Conservation (phyloP, 345 rosid species). For the Eucalyptus marginata region DNA sequence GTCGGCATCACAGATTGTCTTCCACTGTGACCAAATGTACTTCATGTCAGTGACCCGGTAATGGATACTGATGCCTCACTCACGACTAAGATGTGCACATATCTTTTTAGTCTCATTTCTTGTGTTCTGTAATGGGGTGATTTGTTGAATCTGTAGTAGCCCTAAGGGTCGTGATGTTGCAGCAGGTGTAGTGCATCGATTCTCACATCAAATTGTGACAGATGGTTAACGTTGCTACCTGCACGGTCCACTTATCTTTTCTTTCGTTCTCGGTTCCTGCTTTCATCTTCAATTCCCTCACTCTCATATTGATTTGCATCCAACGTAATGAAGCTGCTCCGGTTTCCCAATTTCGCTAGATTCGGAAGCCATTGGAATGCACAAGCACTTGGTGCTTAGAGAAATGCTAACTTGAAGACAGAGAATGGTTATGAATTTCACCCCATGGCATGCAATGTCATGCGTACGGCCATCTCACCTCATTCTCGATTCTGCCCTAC, state of each 20-base stretch:
- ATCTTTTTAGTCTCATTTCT: neutral
- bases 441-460: neutral
- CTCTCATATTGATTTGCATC: neutral
- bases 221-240: neutral
- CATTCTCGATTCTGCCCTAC: neutral
- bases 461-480: neutral
- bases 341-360: neutral
- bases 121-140: neutral
- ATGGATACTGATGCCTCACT: neutral
- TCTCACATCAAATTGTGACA: neutral
- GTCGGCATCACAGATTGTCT: neutral
- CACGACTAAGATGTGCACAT: neutral
- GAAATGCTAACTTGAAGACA: neutral
- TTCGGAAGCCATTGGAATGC: neutral
- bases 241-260: neutral
- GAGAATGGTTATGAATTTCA: neutral
- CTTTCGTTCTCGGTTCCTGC: neutral
- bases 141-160: neutral
- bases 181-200: neutral
- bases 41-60: neutral
- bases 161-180: neutral
- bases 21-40: neutral
- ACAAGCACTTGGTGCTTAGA: neutral
- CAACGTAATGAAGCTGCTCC: neutral
- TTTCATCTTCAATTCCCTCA: neutral